Percentiles rank a stretch among this genome's conserved stretches.
phyloP scores from a whole-genome alignment of 257 asterid species.

The Nicotiana obtusifolia region DNA sequence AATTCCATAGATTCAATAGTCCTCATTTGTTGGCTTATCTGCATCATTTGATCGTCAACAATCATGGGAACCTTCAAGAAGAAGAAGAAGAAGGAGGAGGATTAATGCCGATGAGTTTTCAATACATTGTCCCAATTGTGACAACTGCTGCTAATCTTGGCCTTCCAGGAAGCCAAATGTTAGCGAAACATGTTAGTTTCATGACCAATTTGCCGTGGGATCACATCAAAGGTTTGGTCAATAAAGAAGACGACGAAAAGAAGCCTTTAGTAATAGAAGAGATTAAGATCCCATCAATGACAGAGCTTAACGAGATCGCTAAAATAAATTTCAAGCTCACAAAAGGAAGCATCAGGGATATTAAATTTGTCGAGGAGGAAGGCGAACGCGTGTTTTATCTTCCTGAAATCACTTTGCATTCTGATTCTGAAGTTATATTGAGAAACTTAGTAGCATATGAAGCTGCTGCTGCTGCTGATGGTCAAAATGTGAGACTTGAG shows the following conservation, averaged over 20 bases:
- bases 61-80: neutral
- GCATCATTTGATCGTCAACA: conserved; percentile 25
- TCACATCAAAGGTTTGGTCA: neutral
- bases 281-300: conserved; percentile 29
- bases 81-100: no score
- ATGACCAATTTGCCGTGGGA: neutral
- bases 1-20: neutral
- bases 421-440: conserved; percentile 16
- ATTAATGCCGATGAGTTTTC: no score
- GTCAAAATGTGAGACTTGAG: no score
- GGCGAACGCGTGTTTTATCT: neutral
- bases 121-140: neutral
- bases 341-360: no score
- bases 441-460: conserved; percentile 25
- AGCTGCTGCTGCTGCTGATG: no score
- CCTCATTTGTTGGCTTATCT: conserved; percentile 24
- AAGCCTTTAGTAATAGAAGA: conserved; percentile 6
- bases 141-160: neutral
- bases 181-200: conserved; percentile 7
- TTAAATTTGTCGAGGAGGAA: neutral
- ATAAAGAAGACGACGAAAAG: neutral
- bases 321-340: conserved; percentile 21
- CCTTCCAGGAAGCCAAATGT: conserved; percentile 8
- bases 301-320: conserved; percentile 17
- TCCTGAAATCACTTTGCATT: conserved; percentile 4